Conservation (phyloP, 306 rosid genomes). For the Vigna reflexopilosa region DNA sequence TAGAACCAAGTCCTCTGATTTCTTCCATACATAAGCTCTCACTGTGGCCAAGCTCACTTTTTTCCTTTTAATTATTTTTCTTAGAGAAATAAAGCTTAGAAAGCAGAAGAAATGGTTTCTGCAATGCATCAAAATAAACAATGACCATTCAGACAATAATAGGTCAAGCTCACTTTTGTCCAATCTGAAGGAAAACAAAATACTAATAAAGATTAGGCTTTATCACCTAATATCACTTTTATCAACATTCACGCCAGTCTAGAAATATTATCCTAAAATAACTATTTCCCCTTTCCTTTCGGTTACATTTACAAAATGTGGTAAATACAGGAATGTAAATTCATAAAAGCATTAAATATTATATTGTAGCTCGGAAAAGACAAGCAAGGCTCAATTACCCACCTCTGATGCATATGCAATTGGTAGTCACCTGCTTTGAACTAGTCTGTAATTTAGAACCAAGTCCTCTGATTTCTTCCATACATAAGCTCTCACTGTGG, state of each 20-base stretch:
- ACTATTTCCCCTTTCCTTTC: slow-evolving; percentile 2
- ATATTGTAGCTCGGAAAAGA: slow-evolving; percentile 26
- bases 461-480: slow-evolving; percentile 98
- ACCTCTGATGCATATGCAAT: slow-evolving; percentile 48
- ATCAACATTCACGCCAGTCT: slow-evolving; percentile 18
- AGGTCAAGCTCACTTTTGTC: not conserved
- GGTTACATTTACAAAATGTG: slow-evolving; percentile 22
- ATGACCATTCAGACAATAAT: slow-evolving; percentile 30
- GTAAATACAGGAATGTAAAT: slow-evolving; percentile 6
- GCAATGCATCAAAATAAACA: slow-evolving; percentile 19
- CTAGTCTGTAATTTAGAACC: slow-evolving; percentile 84
- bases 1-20: slow-evolving; percentile 85
- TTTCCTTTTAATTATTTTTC: slow-evolving; percentile 4
- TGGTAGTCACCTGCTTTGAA: slow-evolving; percentile 78
- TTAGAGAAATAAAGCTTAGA: not conserved
- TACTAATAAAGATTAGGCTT: slow-evolving; percentile 22
- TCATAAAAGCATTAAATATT: slow-evolving; percentile 36
- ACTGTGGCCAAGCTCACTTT: too few species aligned
- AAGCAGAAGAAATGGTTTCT: slow-evolving; percentile 4
- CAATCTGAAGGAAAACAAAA: not conserved
- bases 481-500: slow-evolving; percentile 90
- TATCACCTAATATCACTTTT: slow-evolving; percentile 21
- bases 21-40: slow-evolving; percentile 94
- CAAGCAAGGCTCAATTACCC: slow-evolving; percentile 38
- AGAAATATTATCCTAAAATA: slow-evolving; percentile 22